Evolutionary conservation across 331 rosid genomes (phyloP), one percentile per base, ranked within the genome.

Genomic region (Spiraea crenata): DNA sequence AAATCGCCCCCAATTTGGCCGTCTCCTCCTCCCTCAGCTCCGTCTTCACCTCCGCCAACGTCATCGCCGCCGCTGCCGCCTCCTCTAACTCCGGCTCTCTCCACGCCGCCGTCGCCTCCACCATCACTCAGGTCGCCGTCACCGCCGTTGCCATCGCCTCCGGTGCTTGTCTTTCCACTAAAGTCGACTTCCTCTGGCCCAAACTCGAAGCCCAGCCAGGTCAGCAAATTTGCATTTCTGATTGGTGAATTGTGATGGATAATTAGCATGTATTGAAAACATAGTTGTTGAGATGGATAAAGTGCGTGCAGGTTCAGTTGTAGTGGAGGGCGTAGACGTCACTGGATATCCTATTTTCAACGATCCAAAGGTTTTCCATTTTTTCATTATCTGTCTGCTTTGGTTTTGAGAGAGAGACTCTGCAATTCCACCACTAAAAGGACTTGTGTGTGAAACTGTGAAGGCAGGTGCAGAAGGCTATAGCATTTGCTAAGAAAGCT

Each of bases 401-500:
- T 2, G 1, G 44, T 5, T 0, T 25, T 25, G 31, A 6, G 48
- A 4, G 3, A 13, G n/a, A n/a, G n/a, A n/a, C 41, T 73, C 49
- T 76, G 81, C 74, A 57, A 25, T 74, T 82, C 2, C 31, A 25
- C 81, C 80, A 72, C 80, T 76, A 82, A 86, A 85, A 76, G 78
- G 67, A 38, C 45, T 64, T 84, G 77, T 65, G 65, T 82, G 62
- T 12, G n/a, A 34, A 25, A 57, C 77, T 78, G 86, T 87, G 87
- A 93, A 93, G 98, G 96, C 86, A 93, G 98, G 98, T 93, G 89
- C 93, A 85, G 77, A 90, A 93, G 85, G 97, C 95, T 71, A 84
- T 93, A 81, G 89, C 81, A 40, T 90, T 93, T 85, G 92, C 98
- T 42, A 90, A 87, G 74, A 87, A 85, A 77, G 98, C 98, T 54